These are phyloP conservation scores for Henningerozyma blattae DNA, from an alignment of 805 yeast species.

Conservation along the genomic window DNA sequence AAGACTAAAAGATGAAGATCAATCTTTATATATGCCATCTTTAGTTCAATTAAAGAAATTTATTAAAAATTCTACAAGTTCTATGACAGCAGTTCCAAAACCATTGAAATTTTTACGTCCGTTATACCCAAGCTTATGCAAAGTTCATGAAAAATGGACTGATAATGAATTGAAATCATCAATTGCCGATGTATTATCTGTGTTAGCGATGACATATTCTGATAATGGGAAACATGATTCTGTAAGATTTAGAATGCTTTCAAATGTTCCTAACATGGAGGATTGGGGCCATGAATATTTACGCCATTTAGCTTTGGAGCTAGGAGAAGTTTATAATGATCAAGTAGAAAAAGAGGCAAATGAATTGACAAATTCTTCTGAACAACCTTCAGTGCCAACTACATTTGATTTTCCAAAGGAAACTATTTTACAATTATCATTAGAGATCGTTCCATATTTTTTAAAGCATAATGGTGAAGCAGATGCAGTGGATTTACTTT, in stretches of 20 bases:
- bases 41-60: conserved; percentile 59
- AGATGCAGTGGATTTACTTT: conserved; percentile 88
- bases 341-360: conserved; percentile 29
- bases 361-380: conserved; percentile 3
- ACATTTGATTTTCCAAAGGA: conserved; percentile 21
- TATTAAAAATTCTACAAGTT: conserved; percentile 87
- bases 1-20: conserved; percentile 46
- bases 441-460: conserved; percentile 78
- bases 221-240: conserved; percentile 72
- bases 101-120: conserved; percentile 94
- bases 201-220: conserved; percentile 88
- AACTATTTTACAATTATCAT: conserved; percentile 50
- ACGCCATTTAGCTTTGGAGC: conserved; percentile 89
- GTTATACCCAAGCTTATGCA: conserved; percentile 57
- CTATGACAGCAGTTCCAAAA: conserved; percentile 99
- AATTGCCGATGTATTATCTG: conserved; percentile 84
- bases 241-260: conserved; percentile 61
- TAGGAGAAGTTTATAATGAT: conserved; percentile 74
- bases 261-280: conserved; percentile 45
- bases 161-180: conserved; percentile 34
- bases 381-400: conserved; percentile 1
- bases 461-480: conserved; percentile 95
- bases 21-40: conserved; percentile 40
- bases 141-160: conserved; percentile 58
- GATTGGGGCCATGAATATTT: conserved; percentile 98